phyloP scores from a whole-genome alignment of 2,329 filamentous ascomycete genomes.

The Trichoderma sp. region DNA sequence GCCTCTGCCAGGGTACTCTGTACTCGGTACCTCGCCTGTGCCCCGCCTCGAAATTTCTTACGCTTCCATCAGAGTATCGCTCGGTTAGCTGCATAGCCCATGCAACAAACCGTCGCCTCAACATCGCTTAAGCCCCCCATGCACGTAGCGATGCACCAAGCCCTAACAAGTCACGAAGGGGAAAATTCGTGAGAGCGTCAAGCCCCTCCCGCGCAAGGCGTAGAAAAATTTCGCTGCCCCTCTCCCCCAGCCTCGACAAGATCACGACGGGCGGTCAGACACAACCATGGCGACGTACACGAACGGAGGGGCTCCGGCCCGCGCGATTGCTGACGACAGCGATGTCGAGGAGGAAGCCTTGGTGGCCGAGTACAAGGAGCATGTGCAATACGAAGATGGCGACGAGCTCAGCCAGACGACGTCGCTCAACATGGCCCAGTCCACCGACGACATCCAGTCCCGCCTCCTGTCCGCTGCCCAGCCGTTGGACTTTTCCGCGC shows the following conservation, averaged over 20 bases:
- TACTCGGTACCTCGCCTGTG: conserved; percentile 2
- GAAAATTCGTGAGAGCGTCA: conserved; percentile 32
- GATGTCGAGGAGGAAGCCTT: conserved; percentile 96
- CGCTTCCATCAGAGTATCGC: conserved; percentile 24
- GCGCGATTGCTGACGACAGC: conserved; percentile 73
- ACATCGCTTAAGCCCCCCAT: conserved; percentile 31
- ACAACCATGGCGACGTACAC: conserved; percentile 59
- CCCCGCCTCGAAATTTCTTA: conserved; percentile 30
- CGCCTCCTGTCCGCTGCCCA: conserved; percentile 89
- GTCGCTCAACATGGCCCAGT: conserved; percentile 67
- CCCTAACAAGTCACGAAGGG: conserved; percentile 39
- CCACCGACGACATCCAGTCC: conserved; percentile 88
- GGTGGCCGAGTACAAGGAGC: conserved; percentile 93
- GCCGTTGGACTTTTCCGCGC: conserved; percentile 92
- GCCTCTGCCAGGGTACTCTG: not conserved
- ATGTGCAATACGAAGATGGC: conserved; percentile 89
- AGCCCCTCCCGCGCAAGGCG: conserved; percentile 32
- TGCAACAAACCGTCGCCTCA: conserved; percentile 28
- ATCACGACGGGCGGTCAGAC: conserved; percentile 30
- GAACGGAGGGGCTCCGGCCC: conserved; percentile 59
- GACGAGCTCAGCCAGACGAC: conserved; percentile 74
- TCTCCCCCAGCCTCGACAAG: conserved; percentile 23
- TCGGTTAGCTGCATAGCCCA: conserved; percentile 30
- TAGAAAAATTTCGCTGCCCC: conserved; percentile 38
- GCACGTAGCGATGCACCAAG: conserved; percentile 37